phyloP scores from a whole-genome alignment of 257 asterid species.

The Cinchona pubescens region DNA sequence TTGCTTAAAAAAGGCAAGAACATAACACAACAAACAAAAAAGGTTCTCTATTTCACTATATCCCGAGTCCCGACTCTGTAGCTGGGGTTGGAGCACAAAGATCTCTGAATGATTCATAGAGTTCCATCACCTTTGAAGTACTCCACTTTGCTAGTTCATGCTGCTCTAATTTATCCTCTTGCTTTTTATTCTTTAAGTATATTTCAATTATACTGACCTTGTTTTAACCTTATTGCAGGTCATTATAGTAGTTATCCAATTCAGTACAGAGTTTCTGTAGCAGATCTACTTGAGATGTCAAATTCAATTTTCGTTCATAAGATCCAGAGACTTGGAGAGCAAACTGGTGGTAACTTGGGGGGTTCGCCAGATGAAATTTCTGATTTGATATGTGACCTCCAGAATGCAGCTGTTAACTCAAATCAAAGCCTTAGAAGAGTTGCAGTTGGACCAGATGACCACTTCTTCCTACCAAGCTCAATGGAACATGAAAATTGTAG shows the following conservation, averaged over 20 bases:
- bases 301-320: slow-evolving; percentile 49
- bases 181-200: not conserved
- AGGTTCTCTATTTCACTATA: too few species aligned
- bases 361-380: slow-evolving; percentile 52
- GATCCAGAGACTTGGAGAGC: slow-evolving; percentile 59
- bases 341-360: slow-evolving; percentile 33
- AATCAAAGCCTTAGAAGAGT: slow-evolving; percentile 78
- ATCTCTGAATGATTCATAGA: not conserved
- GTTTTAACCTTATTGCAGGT: slow-evolving; percentile 40
- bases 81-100: too few species aligned
- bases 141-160: not conserved
- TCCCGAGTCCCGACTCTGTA: too few species aligned
- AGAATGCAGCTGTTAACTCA: slow-evolving; percentile 81
- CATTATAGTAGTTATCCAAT: slow-evolving; percentile 42
- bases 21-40: too few species aligned
- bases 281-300: slow-evolving; percentile 64
- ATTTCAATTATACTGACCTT: not conserved
- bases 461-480: slow-evolving; percentile 78
- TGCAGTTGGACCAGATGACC: slow-evolving; percentile 71
- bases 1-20: too few species aligned
- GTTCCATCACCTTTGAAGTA: not conserved
- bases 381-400: slow-evolving; percentile 78
- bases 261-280: slow-evolving; percentile 48
- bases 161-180: not conserved
- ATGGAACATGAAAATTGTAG: slow-evolving; percentile 39